These are phyloP conservation scores for Chloropicon primus DNA, from an alignment of 139 green algal genomes.

Conservation along the genomic window DNA sequence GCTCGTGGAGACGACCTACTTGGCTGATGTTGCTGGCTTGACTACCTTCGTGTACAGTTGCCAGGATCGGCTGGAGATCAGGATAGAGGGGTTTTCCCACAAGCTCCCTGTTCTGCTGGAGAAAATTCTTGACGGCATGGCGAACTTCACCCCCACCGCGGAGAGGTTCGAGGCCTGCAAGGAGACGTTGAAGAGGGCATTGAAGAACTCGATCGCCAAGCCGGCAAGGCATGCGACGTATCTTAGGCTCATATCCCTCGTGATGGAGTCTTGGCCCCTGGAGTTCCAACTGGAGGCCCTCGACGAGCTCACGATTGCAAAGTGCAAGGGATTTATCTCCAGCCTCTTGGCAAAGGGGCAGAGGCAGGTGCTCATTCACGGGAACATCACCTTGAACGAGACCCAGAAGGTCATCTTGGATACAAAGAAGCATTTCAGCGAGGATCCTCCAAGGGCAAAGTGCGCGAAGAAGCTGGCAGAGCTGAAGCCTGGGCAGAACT, in stretches of 20 bases:
- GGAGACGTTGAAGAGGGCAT: not conserved
- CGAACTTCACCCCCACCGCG: slow-evolving; percentile 21
- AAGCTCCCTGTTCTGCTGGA: slow-evolving; percentile 53
- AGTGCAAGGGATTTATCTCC: not conserved
- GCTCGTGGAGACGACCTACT: slow-evolving; percentile 76
- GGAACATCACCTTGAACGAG: not conserved
- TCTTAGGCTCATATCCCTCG: slow-evolving; percentile 47
- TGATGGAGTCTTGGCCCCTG: slow-evolving; percentile 16
- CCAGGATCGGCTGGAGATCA: slow-evolving; percentile 44
- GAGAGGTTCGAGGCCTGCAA: not conserved
- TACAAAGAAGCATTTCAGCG: not conserved
- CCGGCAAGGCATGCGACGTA: slow-evolving; percentile 60
- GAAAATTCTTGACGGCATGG: slow-evolving; percentile 46
- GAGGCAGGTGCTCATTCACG: not conserved
- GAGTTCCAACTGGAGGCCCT: slow-evolving; percentile 21
- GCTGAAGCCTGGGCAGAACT: not conserved
- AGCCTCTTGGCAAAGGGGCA: not conserved
- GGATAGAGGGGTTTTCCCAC: slow-evolving; percentile 77
- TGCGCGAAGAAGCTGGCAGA: not conserved
- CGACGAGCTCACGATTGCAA: not conserved
- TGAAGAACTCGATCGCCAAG: slow-evolving; percentile 64
- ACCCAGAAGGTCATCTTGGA: not conserved
- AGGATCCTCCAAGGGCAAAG: not conserved
- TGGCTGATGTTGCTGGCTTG: slow-evolving; percentile 65
- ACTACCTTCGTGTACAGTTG: slow-evolving; percentile 16